Base-by-base conservation (phyloP, 768 basidiomycete species). In the Mycena galericulata region DNA sequence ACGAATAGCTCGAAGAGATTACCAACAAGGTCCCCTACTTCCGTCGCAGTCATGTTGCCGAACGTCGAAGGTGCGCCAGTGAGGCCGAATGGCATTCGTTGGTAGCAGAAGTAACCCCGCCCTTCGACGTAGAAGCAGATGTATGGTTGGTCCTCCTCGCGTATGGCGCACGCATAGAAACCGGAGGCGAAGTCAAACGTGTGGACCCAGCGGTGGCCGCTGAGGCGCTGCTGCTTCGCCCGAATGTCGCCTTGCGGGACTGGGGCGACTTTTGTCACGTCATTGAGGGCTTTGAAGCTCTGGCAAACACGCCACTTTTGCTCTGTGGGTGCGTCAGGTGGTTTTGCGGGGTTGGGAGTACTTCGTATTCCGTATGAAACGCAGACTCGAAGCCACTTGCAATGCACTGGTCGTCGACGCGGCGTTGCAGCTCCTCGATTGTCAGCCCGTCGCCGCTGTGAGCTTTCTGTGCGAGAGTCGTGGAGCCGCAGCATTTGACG, bases 221-320 rank as follows among this genome's bases (percentile, higher is more conserved):
- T 75, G 0, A 85, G 72, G 0, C 71, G 18, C 56, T 79, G 76
- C 54, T 86, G 83, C 49, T 85, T 86, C 0, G 73, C 71, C 0
- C 71, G 43, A 0, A 86, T 80, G 67, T 86, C 77, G 0, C 84
- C 80, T 29, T 82, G 80, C 0, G 75, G 76, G 59, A 83, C 72
- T 10, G 78, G 74, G 1, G 77, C 70, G 0, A 79, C 69, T 26
- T 78, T 46, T 0, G 75, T 81, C 6, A 77, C 73, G 0, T 75
- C 69, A 60, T 81, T 83, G n/a, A 86, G 67, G 22, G 78, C 73
- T 0, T 56, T 70, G 53, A 82, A 85, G 56, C 80, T 78, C 34
- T 85, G 84, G 63, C 82, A 83, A 0, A 85, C 68, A 5, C 81
- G 40, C 82, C 80, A 84, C 58, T 82, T 81, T 24, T 71, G 62